Evolutionary conservation across 2,329 filamentous ascomycete species (phyloP).

Genomic region (Colletotrichum shisoi): DNA sequence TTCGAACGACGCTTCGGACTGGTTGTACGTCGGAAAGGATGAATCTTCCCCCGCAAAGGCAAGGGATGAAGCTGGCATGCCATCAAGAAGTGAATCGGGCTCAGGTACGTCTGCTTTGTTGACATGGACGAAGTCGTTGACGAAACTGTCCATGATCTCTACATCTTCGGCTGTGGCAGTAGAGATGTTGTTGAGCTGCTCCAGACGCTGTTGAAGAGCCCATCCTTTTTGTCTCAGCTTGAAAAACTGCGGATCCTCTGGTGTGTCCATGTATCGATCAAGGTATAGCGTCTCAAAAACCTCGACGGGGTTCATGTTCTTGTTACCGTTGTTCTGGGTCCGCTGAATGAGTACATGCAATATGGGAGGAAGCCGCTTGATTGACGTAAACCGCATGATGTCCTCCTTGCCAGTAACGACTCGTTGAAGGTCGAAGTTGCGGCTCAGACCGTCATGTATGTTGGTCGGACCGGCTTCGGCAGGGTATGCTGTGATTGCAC

Average conservation of each 20-base stretch:
- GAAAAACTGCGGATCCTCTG: slow-evolving; percentile 67
- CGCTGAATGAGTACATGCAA: slow-evolving; percentile 90
- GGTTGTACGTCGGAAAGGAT: slow-evolving; percentile 24
- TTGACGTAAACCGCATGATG: slow-evolving; percentile 71
- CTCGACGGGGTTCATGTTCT: slow-evolving; percentile 78
- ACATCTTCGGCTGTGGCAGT: slow-evolving; percentile 28
- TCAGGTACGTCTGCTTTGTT: slow-evolving; percentile 13
- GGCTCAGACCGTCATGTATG: slow-evolving; percentile 85
- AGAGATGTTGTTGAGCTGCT: slow-evolving; percentile 51
- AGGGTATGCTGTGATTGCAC: slow-evolving; percentile 68
- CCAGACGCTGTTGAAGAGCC: slow-evolving; percentile 73
- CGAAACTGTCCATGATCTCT: slow-evolving; percentile 20
- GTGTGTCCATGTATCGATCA: slow-evolving; percentile 83
- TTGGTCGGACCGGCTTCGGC: slow-evolving; percentile 61
- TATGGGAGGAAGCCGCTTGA: slow-evolving; percentile 80
- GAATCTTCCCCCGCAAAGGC: slow-evolving; percentile 30
- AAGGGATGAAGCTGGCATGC: slow-evolving; percentile 28
- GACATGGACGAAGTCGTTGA: slow-evolving; percentile 26
- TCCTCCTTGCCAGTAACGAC: slow-evolving; percentile 61
- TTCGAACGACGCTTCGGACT: slow-evolving; percentile 8
- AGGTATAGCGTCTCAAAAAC: slow-evolving; percentile 85
- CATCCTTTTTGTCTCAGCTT: slow-evolving; percentile 73
- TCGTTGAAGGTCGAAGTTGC: slow-evolving; percentile 81
- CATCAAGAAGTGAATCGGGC: slow-evolving; percentile 19
- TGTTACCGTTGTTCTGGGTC: slow-evolving; percentile 74